Evolutionary conservation across 2,329 filamentous ascomycete genomes (phyloP).

Genomic region (Allantophomopsis cytisporea): DNA sequence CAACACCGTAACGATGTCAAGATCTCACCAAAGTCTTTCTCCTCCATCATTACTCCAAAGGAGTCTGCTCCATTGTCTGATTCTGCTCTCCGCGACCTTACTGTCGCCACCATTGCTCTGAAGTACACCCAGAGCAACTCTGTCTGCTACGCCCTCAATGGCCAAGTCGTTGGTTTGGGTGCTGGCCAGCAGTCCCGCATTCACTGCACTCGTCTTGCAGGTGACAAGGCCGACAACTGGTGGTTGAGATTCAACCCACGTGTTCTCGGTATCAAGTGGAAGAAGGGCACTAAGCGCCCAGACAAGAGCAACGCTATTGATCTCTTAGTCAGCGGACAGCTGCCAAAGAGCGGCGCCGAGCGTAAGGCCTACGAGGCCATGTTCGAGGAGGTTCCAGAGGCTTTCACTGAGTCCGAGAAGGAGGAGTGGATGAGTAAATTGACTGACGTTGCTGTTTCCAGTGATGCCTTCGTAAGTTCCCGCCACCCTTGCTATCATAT

Average conservation of each 20-base stretch:
- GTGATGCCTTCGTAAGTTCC: constrained; percentile 82
- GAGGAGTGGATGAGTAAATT: constrained; percentile 77
- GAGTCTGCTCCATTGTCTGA: constrained; percentile 60
- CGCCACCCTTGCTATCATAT: background rate
- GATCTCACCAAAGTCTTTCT: constrained; percentile 78
- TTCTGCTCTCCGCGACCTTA: constrained; percentile 74
- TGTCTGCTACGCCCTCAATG: constrained; percentile 91
- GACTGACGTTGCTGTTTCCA: constrained; percentile 71
- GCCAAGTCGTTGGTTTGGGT: constrained; percentile 86
- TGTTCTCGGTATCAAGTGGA: constrained; percentile 83
- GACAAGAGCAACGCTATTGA: constrained; percentile 99
- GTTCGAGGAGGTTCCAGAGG: constrained; percentile 76
- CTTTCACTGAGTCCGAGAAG: constrained; percentile 76
- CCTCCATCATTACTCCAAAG: constrained; percentile 76
- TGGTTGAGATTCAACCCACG: constrained; percentile 97
- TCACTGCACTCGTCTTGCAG: constrained; percentile 93
- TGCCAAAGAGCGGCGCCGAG: constrained; percentile 74
- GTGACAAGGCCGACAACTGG: constrained; percentile 99
- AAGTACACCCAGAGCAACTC: constrained; percentile 99
- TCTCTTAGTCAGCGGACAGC: constrained; percentile 79
- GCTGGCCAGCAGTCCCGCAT: constrained; percentile 96
- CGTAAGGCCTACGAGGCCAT: constrained; percentile 74
- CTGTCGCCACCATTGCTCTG: constrained; percentile 88
- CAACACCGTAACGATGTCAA: constrained; percentile 89
- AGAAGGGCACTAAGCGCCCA: constrained; percentile 89